These are phyloP conservation scores for Paraconiothyrium brasiliense DNA, from an alignment of 2,329 filamentous ascomycete genomes.

Conservation along the genomic window DNA sequence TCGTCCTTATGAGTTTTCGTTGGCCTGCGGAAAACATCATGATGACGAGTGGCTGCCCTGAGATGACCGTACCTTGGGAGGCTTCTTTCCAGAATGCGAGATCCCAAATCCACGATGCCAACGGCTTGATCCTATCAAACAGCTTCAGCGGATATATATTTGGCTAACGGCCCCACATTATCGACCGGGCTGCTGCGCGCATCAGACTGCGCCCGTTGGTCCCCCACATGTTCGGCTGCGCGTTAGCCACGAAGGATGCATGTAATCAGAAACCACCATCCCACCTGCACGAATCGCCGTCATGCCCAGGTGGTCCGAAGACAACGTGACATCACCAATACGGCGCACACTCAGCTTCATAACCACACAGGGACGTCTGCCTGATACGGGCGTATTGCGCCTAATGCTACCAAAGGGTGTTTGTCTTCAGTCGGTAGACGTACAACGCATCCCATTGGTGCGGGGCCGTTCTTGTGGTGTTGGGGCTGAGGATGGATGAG, in stretches of 20 bases:
- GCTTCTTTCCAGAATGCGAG: not conserved
- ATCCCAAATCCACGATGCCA: not conserved
- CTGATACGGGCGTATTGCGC: not conserved
- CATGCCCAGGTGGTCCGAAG: too few species aligned
- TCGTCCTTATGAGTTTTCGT: not conserved
- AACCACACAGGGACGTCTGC: not conserved
- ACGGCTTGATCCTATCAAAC: not conserved
- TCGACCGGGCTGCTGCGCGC: conserved; percentile 4
- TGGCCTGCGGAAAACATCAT: not conserved
- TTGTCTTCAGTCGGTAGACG: not conserved
- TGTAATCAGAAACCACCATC: not conserved
- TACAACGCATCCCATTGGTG: conserved; percentile 18
- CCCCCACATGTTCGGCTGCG: conserved; percentile 11
- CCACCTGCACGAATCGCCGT: not conserved
- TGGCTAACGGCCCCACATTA: not conserved
- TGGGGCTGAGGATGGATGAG: conserved; percentile 20
- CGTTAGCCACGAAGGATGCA: not conserved
- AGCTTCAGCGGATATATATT: not conserved
- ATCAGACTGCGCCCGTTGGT: not conserved
- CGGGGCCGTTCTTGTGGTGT: conserved; percentile 5
- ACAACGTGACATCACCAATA: not conserved
- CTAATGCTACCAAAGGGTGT: not conserved
- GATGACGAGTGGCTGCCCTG: not conserved
- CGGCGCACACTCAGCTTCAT: not conserved
- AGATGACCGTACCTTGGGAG: not conserved